Evolutionary conservation across 2,329 filamentous ascomycete species (phyloP), one percentile per base, ranked within the genome.

Genomic region (Aspergillus sp.): DNA sequence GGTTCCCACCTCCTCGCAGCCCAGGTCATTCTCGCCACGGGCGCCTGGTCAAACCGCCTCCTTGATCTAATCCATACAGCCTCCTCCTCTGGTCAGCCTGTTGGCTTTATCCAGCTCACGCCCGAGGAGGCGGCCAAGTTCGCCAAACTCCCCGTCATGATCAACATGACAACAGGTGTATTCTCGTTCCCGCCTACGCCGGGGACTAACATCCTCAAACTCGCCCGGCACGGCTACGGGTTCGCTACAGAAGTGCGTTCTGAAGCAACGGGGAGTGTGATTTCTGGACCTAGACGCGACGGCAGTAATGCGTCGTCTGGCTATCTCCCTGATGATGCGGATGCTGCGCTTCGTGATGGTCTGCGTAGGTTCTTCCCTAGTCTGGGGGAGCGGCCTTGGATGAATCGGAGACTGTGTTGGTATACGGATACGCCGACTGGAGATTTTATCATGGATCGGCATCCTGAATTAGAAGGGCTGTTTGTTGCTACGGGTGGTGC

Each of bases 21-120:
- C 39, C 80, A 93, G 6, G 87, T 89, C n/a, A 81, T 96, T 51
- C 80, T 95, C 3, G 90, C 91, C 0, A 86, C 91, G 0, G 93
- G 93, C 8, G 91, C 92, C 3, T 96, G 92, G 93, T 90, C 89
- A 1, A 85, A 86, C 4, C 81, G 83, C 1, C 81, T 96, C 15
- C 75, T 96, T 51, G 87, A 96, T 70, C 78, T 96, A 1, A 78
- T 86, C 35, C 89, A 90, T 21, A 84, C 89, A 35, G 87, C 86
- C 31, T 84, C 87, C 56, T 89, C 91, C 0, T 93, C 90, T 0
- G 93, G 90, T 11, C 92, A 97, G 66, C 83, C 85, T 0, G 71
- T 96, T 11, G 88, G 83, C 9, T 96, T 95, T 75, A 77, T 96
- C 58, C 81, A 87, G 60, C 79, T 96, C 62, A 88, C 85, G 0